Percentiles rank a stretch among this genome's conserved stretches.
Conservation (phyloP, 2,329 filamentous ascomycete genomes). For the Ascomycota sp. region DNA sequence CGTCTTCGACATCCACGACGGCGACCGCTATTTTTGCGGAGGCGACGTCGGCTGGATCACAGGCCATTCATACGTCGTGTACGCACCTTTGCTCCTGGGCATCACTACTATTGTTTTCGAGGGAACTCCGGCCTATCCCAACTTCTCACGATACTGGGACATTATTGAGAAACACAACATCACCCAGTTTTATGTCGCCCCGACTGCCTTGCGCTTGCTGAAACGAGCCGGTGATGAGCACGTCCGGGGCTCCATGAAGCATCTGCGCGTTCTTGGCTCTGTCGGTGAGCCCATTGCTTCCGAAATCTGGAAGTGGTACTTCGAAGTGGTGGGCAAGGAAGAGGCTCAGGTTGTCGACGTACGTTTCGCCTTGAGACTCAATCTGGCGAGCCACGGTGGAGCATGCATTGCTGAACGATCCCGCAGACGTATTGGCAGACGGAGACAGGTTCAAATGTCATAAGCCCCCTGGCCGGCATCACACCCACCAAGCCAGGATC, state of each 20-base stretch:
- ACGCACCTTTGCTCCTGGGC: slow-evolving; percentile 81
- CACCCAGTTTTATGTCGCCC: slow-evolving; percentile 96
- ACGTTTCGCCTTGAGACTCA: slow-evolving; percentile 23
- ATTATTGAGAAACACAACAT: slow-evolving; percentile 90
- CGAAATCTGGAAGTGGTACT: slow-evolving; percentile 99
- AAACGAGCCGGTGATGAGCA: slow-evolving; percentile 92
- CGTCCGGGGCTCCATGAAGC: slow-evolving; percentile 75
- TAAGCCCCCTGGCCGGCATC: slow-evolving; percentile 77
- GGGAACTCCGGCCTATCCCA: slow-evolving; percentile 89
- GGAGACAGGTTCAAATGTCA: slow-evolving; percentile 91
- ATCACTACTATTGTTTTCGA: slow-evolving; percentile 93
- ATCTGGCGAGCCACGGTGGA: too few relatives aligned
- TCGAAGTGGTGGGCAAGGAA: slow-evolving; percentile 82
- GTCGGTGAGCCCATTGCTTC: slow-evolving; percentile 95
- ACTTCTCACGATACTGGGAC: slow-evolving; percentile 98
- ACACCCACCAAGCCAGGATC: slow-evolving; percentile 94
- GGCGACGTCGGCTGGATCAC: slow-evolving; percentile 99
- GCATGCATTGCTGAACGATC: too few relatives aligned
- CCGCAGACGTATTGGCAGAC: slow-evolving; percentile 97
- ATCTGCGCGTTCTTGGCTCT: slow-evolving; percentile 75
- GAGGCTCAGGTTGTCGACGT: slow-evolving; percentile 88
- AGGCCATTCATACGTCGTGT: slow-evolving; percentile 95
- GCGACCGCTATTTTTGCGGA: slow-evolving; percentile 90
- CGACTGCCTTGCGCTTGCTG: slow-evolving; percentile 75
- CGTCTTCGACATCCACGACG: slow-evolving; percentile 92